A percentile compares a stretch with the other conserved stretches of the same genome.
phyloP scores from a whole-genome alignment of 2,329 filamentous ascomycete species.

The Stemphylium beticola region DNA sequence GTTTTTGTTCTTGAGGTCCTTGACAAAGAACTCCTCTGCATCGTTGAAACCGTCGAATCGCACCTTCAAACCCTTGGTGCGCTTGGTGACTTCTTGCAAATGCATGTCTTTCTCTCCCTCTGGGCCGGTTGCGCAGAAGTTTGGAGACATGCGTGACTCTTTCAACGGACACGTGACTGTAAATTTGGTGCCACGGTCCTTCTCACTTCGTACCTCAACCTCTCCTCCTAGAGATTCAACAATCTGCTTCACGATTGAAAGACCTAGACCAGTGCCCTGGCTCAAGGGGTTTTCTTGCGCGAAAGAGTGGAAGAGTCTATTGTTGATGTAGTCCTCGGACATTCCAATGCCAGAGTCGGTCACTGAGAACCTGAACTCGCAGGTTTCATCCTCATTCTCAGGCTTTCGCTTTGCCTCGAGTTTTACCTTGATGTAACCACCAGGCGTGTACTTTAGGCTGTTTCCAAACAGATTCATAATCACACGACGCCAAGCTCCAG shows the following conservation, averaged over 20 bases:
- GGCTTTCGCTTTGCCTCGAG: slow-evolving; percentile 38
- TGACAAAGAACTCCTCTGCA: slow-evolving; percentile 39
- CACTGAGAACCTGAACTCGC: slow-evolving; percentile 42
- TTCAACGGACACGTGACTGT: slow-evolving; percentile 45
- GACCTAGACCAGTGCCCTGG: slow-evolving; percentile 49
- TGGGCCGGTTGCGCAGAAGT: slow-evolving; percentile 26
- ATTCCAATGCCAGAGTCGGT: slow-evolving; percentile 51
- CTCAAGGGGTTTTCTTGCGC: slow-evolving; percentile 48
- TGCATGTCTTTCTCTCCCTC: slow-evolving; percentile 33
- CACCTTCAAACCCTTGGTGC: slow-evolving; percentile 39
- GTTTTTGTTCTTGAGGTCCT: slow-evolving; percentile 41
- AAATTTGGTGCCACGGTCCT: slow-evolving; percentile 47
- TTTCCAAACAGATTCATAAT: slow-evolving; percentile 52
- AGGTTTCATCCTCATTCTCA: slow-evolving; percentile 28
- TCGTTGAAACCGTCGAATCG: slow-evolving; percentile 45
- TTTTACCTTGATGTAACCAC: slow-evolving; percentile 47
- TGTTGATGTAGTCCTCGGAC: slow-evolving; percentile 48
- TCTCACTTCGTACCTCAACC: slow-evolving; percentile 46
- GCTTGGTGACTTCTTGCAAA: slow-evolving; percentile 31
- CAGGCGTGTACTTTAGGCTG: slow-evolving; percentile 48
- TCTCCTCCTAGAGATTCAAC: slow-evolving; percentile 47
- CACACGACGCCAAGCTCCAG: slow-evolving; percentile 48
- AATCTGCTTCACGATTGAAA: slow-evolving; percentile 50
- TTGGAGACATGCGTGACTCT: slow-evolving; percentile 39
- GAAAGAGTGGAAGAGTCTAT: slow-evolving; percentile 48